Conservation (phyloP, 148 eudicot species). For the Camellia sinensis region DNA sequence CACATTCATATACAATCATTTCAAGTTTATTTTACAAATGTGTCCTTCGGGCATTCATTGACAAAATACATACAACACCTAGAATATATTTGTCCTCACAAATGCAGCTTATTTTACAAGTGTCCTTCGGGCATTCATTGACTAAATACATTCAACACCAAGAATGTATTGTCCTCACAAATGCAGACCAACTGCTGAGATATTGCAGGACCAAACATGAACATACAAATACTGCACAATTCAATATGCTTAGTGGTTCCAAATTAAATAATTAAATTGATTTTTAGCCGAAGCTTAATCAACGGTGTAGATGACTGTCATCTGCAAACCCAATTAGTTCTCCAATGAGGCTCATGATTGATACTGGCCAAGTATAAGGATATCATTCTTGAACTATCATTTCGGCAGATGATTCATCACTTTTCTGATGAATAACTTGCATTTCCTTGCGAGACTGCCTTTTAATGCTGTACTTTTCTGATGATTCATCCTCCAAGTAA, state of each 20-base stretch:
- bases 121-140: no score
- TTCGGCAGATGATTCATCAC: not conserved
- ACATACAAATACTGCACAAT: not conserved
- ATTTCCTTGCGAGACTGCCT: not conserved
- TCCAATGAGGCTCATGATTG: conserved; percentile 8
- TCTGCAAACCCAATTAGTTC: conserved; percentile 17
- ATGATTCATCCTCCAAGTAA: conserved; percentile 44
- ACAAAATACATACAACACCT: no score
- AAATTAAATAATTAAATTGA: no score
- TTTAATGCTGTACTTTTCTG: not conserved
- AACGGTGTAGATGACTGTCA: no score
- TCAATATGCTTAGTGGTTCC: no score
- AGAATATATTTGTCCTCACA: not conserved
- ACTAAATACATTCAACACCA: no score
- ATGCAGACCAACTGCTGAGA: not conserved
- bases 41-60: no score
- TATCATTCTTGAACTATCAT: conserved; percentile 1
- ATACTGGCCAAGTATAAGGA: conserved; percentile 20
- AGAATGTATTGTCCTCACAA: not conserved
- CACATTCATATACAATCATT: no score
- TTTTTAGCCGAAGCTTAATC: no score
- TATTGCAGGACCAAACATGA: not conserved
- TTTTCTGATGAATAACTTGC: not conserved
- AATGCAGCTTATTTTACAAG: not conserved
- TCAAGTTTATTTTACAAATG: no score